These are phyloP conservation scores for Butyriboletus loyo DNA, from an alignment of 768 basidiomycete species.

Conservation along the genomic window DNA sequence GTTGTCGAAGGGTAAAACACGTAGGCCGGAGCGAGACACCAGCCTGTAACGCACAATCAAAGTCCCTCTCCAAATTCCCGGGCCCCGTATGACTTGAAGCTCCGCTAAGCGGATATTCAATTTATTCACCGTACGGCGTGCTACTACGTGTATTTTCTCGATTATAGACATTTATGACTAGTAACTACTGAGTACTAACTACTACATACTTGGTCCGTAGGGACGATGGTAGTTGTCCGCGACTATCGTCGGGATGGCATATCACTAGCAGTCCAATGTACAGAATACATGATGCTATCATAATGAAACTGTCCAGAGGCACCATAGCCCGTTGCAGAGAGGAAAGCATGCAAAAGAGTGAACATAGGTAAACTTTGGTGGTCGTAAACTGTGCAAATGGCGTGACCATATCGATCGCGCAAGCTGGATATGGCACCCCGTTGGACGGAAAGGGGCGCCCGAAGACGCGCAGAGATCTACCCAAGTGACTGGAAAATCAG, in stretches of 20 bases:
- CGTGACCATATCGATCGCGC: background rate
- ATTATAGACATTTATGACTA: no score
- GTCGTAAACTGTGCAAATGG: background rate
- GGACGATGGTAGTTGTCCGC: background rate
- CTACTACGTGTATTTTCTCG: no score
- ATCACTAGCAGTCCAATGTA: background rate
- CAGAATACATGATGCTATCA: background rate
- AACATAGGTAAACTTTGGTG: background rate
- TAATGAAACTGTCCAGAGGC: constrained; percentile 1
- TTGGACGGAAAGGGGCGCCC: background rate
- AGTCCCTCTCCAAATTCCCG: constrained; percentile 14
- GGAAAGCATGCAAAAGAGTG: background rate
- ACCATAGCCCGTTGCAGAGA: background rate
- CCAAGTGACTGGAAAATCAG: background rate
- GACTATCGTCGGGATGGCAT: background rate
- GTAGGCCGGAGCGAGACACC: constrained; percentile 32
- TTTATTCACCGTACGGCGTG: background rate
- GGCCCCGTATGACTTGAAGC: constrained; percentile 12
- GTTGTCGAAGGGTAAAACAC: constrained; percentile 34
- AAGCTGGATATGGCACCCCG: no score
- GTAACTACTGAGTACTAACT: no score
- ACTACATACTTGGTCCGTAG: background rate
- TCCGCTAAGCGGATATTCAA: constrained; percentile 22
- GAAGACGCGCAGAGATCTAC: background rate
- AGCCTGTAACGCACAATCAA: constrained; percentile 29